Evolutionary conservation across 2,329 filamentous ascomycete genomes (phyloP), one percentile per base, ranked within the genome.

Genomic region (Aspergillus arachidicola): DNA sequence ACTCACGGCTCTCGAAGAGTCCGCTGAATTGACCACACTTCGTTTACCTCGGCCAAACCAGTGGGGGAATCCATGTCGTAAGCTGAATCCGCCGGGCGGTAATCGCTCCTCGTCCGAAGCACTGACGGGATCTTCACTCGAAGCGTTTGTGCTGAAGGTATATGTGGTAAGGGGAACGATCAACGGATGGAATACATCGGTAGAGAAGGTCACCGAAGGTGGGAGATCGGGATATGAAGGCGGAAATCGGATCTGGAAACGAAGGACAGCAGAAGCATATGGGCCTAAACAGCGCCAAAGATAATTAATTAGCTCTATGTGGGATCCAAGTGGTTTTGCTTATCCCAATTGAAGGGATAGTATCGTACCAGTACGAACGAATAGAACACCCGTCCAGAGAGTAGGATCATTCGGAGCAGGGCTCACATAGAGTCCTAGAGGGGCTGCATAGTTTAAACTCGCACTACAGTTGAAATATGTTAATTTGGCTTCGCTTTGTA

Each of bases 81-180:
- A 82, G 72, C 91, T 96, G 80, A 97, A 97, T 0, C 93, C 92
- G 2, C 94, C 95, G 0, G 94, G 94, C 0, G 93, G 91, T 58
- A 97, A 81, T 16, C 91, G 84, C 74, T 96, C 92, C 38, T 92
- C 89, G 70, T 97, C 93, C 2, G 89, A 90, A 10, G 93, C 92
- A 75, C 91, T 94, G 65, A 94, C 90, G 0, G 92, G 92, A 55
- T 91, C 92, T 61, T 86, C 86, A 65, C 89, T 89, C 65, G 91
- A 87, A 41, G 91, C 87, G 62, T 91, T 89, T 65, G 92, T 93
- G 48, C 92, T 91, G 81, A 96, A 96, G 74, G 92, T 95, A 79
- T 97, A 96, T 4, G 93, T 97, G n/a, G 93, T 97, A 65, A 96
- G 84, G 43, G 95, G 94, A 9, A 94, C 93, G 69, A 98, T 89